A percentile compares a stretch with the other conserved stretches of the same genome.
These are phyloP conservation scores for Nitzschia sp. DNA, from an alignment of 108 stramenopile genomes.

Conservation along the genomic window DNA sequence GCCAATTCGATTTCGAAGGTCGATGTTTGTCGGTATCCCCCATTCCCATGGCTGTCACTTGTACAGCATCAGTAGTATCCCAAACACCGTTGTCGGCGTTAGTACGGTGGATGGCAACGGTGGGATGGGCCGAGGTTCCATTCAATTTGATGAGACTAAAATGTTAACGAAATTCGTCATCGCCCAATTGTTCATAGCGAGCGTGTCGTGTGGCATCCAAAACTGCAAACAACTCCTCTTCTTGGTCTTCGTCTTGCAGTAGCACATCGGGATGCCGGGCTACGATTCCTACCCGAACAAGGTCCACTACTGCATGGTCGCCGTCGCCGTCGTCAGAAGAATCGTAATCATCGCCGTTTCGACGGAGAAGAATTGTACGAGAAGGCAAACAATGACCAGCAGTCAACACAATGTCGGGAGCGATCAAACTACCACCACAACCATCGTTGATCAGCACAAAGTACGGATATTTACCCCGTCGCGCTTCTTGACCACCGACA, in stretches of 20 bases:
- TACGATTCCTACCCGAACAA: background rate
- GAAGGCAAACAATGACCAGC: conserved; percentile 18
- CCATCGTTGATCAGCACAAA: conserved; percentile 2
- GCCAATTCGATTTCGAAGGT: conserved; percentile 13
- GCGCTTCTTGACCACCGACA: conserved; percentile 2
- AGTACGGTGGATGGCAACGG: background rate
- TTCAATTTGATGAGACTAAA: conserved; percentile 18
- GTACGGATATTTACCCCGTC: conserved; percentile 9
- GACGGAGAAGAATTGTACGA: background rate
- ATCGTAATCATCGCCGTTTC: background rate
- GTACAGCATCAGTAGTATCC: conserved; percentile 10
- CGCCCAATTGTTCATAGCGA: background rate
- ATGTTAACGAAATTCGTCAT: conserved; percentile 24
- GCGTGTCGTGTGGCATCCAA: background rate
- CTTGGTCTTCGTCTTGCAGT: background rate
- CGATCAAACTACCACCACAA: conserved; percentile 20
- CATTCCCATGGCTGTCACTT: conserved; percentile 20
- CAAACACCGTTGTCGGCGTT: conserved; percentile 11
- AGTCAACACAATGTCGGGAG: conserved; percentile 15
- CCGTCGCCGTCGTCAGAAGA: background rate
- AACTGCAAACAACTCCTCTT: background rate
- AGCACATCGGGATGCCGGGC: background rate
- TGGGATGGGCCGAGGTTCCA: conserved; percentile 1
- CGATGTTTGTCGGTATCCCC: conserved; percentile 2
- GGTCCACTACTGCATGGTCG: background rate